phyloP scores from a whole-genome alignment of 2,329 filamentous ascomycete genomes.

The Phoma herbarum region DNA sequence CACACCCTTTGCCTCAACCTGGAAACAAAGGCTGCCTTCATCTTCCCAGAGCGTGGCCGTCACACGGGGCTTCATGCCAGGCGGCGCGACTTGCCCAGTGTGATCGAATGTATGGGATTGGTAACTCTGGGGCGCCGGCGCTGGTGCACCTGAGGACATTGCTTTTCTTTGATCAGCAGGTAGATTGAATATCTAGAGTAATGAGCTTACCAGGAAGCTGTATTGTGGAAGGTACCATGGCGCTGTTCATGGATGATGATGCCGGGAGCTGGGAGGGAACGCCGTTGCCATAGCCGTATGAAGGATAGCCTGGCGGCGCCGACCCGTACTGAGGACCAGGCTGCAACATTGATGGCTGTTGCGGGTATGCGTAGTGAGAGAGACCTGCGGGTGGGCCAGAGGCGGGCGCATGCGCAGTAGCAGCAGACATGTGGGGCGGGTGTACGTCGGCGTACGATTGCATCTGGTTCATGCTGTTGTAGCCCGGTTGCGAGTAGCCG shows the following conservation, averaged over 20 bases:
- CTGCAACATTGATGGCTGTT: conserved; percentile 77
- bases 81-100: conserved; percentile 90
- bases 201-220: conserved; percentile 64
- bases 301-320: conserved; percentile 65
- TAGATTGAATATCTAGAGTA: not conserved
- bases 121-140: conserved; percentile 45
- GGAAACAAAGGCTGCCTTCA: conserved; percentile 95
- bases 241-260: conserved; percentile 72
- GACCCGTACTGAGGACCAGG: conserved; percentile 75
- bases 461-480: conserved; percentile 79
- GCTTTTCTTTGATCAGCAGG: conserved; percentile 31
- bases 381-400: conserved; percentile 78
- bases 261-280: conserved; percentile 78
- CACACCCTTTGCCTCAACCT: conserved; percentile 94
- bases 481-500: conserved; percentile 49
- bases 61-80: conserved; percentile 94
- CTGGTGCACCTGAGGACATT: conserved; percentile 47
- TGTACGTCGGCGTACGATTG: conserved; percentile 87
- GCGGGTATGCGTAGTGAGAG: conserved; percentile 75
- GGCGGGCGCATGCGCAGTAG: conserved; percentile 77
- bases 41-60: conserved; percentile 98
- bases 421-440: conserved; percentile 77
- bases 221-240: conserved; percentile 74
- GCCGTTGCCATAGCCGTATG: conserved; percentile 79
- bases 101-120: conserved; percentile 73